Evolutionary conservation across 176 grass and related monocot genomes (phyloP), one percentile per base, ranked within the genome.

Genomic region (Pharus latifolius): DNA sequence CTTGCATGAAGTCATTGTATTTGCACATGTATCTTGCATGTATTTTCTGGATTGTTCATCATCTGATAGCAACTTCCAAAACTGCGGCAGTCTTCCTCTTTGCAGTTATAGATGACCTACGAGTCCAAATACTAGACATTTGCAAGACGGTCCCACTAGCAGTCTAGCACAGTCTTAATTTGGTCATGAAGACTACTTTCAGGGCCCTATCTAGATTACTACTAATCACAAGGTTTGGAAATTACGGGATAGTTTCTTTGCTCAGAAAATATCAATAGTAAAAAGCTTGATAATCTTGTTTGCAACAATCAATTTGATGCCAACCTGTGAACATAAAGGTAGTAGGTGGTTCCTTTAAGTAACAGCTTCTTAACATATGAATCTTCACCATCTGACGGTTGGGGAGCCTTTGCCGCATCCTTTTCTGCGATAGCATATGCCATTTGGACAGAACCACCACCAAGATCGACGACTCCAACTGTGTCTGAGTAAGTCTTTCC

Each of bases 381-480:
- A 32, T 99, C 95, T 78, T 94, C 83, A 37, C 87, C 95, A 18
- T 84, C 78, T 22, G 79, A 78, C 56, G 84, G 44, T 69, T 91
- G 78, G 52, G 90, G 90, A 69, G 90, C 81, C 43, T 91, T 88
- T 22, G 34, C 68, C 27, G 90, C 87, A 14, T 94, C 87, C 56
- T 88, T 74, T 80, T 94, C 95, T 70, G 95, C 75, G 31, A 99
- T 94, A 29, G 95, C 95, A 67, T 99, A 99, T 55, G 95, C 95
- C 95, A 99, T 99, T 75, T 99, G 95, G 41, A 99, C 90, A 57
- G 95, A 99, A 63, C 95, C 95, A 51, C 95, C 95, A 15, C 95
- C 90, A 51, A 99, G 79, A 72, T 99, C 95, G 56, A 99, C 90
- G 29, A 99, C 95, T 58, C 95, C 95, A 67, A 99, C 90, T 22